Conservation (phyloP, 169 alveolate species). For the Perkinsus marinus region DNA sequence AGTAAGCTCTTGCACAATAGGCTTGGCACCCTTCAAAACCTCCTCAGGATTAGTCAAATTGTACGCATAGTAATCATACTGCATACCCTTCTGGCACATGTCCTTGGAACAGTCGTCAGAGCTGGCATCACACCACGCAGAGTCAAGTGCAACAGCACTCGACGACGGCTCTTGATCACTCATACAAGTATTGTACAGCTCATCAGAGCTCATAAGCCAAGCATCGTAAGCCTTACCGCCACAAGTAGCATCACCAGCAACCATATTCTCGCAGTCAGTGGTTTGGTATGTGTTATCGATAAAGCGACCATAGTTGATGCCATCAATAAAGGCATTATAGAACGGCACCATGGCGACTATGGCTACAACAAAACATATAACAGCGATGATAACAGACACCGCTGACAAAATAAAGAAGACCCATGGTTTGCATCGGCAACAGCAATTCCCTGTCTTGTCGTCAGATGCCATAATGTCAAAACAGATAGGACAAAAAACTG, state of each 20-base stretch:
- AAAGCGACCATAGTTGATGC: not conserved
- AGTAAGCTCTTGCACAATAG: not conserved
- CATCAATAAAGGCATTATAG: not conserved
- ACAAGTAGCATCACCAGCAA: not conserved
- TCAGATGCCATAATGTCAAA: not conserved
- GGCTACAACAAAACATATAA: not conserved
- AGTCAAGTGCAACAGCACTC: not conserved
- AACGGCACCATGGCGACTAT: not conserved
- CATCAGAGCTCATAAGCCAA: not conserved
- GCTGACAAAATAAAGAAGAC: not conserved
- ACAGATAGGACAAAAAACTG: not conserved
- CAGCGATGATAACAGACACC: not conserved
- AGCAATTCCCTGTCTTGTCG: not conserved
- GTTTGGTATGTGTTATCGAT: not conserved
- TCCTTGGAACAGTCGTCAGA: not conserved
- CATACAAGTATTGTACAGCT: not conserved
- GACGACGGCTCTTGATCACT: not conserved
- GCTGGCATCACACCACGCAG: not conserved
- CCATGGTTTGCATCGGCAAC: not conserved
- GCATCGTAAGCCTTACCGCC: not conserved
- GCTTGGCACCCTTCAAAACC: not conserved
- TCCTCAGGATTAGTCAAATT: not conserved
- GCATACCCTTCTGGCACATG: not conserved
- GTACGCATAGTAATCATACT: not conserved
- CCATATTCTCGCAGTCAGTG: not conserved